Evolutionary conservation across 208 protist genomes (phyloP), one percentile per base, ranked within the genome.

Genomic region (Histomonas meleagridis): DNA sequence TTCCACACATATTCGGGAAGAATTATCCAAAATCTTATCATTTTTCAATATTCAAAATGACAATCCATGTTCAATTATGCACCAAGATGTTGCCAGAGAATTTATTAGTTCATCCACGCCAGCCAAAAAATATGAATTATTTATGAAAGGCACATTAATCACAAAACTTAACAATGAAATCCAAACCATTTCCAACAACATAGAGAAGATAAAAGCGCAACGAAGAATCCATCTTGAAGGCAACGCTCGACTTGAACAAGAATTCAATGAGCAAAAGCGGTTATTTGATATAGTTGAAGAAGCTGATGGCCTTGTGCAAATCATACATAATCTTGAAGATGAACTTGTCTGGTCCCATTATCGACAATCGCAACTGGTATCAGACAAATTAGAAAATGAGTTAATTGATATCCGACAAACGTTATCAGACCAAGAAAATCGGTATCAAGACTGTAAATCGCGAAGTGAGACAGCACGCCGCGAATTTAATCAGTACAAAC

Each of bases 21-120:
- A 86, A 86, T 21, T 86, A 12, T 26, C 23, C 4, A 23, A 46
- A 38, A 86, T 86, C 55, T 48, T 43, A 38, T 43, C 23, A 86
- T 86, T 86, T 86, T 86, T 55, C 76, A 86, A 86, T 35, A 86
- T 86, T 55, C 76, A 86, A 55, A 86, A 55, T 18, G 76, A 86
- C 55, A 86, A 86, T 57, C 76, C 76, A 38, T 86, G 76, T 38
- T 86, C 76, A n/a, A 86, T 86, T 35, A 86, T 86, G 76, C 76
- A 86, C 26, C 76, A 86, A 49, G 76, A 86, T 86, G 55, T n/a
- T 38, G 76, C 76, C 2, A 40, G 76, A 55, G 76, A 86, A 55
- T 86, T 86, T n/a, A 86, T 86, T 57, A 28, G 46, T 38, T 46
- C 76, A 51, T 86, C 76, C 51, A 51, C 76, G 0, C 76, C 76